Evolutionary conservation across 495 filamentous ascomycete species (phyloP).

Genomic region (Alectoria sarmentosa): DNA sequence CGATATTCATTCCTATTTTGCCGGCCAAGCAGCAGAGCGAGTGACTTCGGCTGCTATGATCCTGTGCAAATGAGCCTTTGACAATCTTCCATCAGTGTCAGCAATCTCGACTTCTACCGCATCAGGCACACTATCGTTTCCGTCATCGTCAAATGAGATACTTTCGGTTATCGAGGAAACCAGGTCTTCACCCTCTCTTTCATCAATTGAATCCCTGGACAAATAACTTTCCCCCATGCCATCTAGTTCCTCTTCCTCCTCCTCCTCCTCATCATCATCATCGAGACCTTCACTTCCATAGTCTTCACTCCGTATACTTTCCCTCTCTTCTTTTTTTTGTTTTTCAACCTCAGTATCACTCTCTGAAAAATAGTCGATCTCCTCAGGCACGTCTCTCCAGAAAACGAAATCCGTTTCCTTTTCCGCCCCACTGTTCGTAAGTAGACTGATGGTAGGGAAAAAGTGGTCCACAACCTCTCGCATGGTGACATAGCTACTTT

Average conservation of each 20-base stretch:
- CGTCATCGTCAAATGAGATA: slow-evolving; percentile 17
- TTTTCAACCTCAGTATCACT: slow-evolving; percentile 58
- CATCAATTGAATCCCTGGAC: slow-evolving; percentile 47
- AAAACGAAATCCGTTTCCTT: slow-evolving; percentile 86
- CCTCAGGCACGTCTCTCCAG: slow-evolving; percentile 69
- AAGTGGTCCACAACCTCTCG: slow-evolving; percentile 93
- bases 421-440: slow-evolving; percentile 72
- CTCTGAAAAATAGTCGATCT: slow-evolving; percentile 71
- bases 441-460: slow-evolving; percentile 74
- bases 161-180: slow-evolving; percentile 37
- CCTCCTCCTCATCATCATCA: slow-evolving; percentile 22
- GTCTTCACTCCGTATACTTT: slow-evolving; percentile 31
- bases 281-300: slow-evolving; percentile 33
- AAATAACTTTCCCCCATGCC: slow-evolving; percentile 54
- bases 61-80: background rate
- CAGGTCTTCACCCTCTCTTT: slow-evolving; percentile 38
- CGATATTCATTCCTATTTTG: background rate
- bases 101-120: background rate
- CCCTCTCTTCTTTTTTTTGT: slow-evolving; percentile 2
- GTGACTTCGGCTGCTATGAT: slow-evolving; percentile 9
- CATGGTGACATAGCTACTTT: slow-evolving; percentile 96
- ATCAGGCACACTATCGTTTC: slow-evolving; percentile 1
- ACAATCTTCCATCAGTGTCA: slow-evolving; percentile 1
- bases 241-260: slow-evolving; percentile 38
- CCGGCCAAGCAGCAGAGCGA: slow-evolving; percentile 1